Base-by-base conservation (phyloP, 2,329 filamentous ascomycete genomes). In the Xylariales sp. region DNA sequence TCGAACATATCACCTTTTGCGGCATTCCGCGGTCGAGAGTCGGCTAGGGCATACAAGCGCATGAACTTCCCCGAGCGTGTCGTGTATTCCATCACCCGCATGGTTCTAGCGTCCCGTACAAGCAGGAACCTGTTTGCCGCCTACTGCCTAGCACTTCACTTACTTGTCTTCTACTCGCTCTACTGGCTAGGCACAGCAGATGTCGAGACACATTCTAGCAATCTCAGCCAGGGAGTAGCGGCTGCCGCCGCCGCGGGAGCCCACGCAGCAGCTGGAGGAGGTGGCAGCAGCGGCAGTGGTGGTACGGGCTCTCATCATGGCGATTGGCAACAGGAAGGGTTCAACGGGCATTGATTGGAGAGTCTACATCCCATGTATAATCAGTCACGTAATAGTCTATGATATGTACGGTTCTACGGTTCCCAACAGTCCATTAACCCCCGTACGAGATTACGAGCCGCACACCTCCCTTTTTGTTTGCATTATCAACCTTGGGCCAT, bases 1-100 rank as follows among this genome's bases (percentile, higher is more conserved):
- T 87, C 86, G 29, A 95, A 93, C 55, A 84, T 98, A 33, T 95
- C 89, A 10, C 93, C 93, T 0, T 98, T 98, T 60, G 90, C 91
- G 18, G 89, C 89, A 3, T 98, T 98, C 67, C 76, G 91, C 30
- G 90, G 91, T n/a, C 79, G 91, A 36, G 94, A 98, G 65, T 90
- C 86, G 25, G 84, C 88, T 6, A 75, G 94, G 33, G 93, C 91
- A 2, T 90, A 95, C 62, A 88, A 89, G 55, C 81, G 90, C 29
- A 95, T 98, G 89, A 91, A 83, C 53, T 67, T 96, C 7, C 89
- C 90, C 0, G 93, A 98, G 62, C 75, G 93, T 27, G 78, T 88
- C 33, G 85, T 98, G 4, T 95, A 95, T 63, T 90, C 89, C 23
- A 75, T 96, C 37, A 95, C 91, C 32, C 78, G 89, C 40, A 87